Conservation (phyloP, 768 basidiomycete genomes). For the Suillus occidentalis region DNA sequence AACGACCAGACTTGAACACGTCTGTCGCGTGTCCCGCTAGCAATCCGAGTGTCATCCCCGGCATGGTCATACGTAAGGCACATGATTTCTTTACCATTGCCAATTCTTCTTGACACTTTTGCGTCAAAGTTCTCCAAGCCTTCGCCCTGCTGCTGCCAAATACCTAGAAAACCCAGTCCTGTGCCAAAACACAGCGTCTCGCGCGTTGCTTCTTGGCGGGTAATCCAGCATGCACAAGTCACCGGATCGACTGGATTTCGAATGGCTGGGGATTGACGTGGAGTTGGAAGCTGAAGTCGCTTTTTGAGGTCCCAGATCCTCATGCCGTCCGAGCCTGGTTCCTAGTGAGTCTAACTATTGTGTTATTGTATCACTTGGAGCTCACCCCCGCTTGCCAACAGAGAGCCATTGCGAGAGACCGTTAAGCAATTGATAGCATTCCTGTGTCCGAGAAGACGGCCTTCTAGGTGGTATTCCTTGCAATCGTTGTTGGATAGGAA, state of each 20-base stretch:
- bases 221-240: too few species aligned
- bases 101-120: background rate
- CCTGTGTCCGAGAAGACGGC: conserved; percentile 15
- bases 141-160: background rate
- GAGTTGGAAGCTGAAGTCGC: too few species aligned
- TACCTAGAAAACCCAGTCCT: background rate
- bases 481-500: background rate
- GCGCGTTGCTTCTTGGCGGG: too few species aligned
- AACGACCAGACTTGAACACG: too few species aligned
- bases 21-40: too few species aligned
- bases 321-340: background rate
- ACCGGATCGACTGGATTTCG: too few species aligned
- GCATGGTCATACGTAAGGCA: too few species aligned
- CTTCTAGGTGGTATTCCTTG: background rate
- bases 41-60: too few species aligned
- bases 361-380: too few species aligned
- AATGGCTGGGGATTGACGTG: too few species aligned
- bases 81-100: background rate
- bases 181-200: too few species aligned
- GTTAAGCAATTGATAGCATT: conserved; percentile 11
- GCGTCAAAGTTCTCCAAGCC: background rate
- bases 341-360: too few species aligned
- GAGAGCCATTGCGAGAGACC: conserved; percentile 20
- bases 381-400: conserved; percentile 19
- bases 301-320: background rate